A percentile compares a stretch with the other conserved stretches of the same genome.
Evolutionary conservation across 176 grass and related monocot species (phyloP).

Genomic region (Otatea glauca): DNA sequence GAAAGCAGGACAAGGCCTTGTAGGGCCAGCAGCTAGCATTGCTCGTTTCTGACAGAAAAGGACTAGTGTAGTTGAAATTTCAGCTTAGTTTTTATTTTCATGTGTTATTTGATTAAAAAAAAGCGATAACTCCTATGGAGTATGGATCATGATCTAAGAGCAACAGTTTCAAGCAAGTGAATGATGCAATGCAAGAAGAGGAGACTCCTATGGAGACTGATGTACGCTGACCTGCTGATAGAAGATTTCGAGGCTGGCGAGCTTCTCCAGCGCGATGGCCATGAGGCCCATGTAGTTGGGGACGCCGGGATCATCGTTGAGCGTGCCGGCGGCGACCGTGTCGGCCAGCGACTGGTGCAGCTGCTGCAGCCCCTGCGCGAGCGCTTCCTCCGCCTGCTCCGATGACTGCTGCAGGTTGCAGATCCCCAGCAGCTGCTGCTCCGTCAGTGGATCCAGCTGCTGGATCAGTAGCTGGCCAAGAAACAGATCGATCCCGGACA

Average conservation of each 20-base stretch:
- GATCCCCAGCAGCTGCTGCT: conserved; percentile 83
- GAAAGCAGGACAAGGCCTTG: conserved; percentile 38
- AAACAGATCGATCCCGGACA: neutral
- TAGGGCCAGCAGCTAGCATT: conserved; percentile 35
- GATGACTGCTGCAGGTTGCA: conserved; percentile 81
- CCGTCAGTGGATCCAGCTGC: conserved; percentile 87
- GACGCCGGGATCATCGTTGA: conserved; percentile 54
- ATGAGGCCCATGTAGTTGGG: conserved; percentile 73
- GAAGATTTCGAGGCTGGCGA: conserved; percentile 80
- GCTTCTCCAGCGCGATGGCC: conserved; percentile 70
- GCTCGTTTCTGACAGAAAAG: conserved; percentile 36
- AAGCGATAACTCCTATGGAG: neutral
- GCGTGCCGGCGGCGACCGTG: conserved; percentile 67
- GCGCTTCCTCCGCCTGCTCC: conserved; percentile 89
- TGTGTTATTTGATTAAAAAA: neutral
- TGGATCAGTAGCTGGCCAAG: conserved; percentile 63
- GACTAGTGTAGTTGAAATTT: conserved; percentile 39
- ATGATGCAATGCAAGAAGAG: neutral
- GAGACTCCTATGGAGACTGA: neutral
- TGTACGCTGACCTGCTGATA: conserved; percentile 62
- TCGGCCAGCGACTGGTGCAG: conserved; percentile 73
- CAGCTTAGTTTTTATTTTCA: conserved; percentile 6
- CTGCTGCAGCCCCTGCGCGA: conserved; percentile 76
- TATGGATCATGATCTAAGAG: conserved; percentile 7
- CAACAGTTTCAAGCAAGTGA: conserved; percentile 1